Evolutionary conservation across 2,329 filamentous ascomycete species (phyloP), one percentile per base, ranked within the genome.

Genomic region (Penicillium sp.): DNA sequence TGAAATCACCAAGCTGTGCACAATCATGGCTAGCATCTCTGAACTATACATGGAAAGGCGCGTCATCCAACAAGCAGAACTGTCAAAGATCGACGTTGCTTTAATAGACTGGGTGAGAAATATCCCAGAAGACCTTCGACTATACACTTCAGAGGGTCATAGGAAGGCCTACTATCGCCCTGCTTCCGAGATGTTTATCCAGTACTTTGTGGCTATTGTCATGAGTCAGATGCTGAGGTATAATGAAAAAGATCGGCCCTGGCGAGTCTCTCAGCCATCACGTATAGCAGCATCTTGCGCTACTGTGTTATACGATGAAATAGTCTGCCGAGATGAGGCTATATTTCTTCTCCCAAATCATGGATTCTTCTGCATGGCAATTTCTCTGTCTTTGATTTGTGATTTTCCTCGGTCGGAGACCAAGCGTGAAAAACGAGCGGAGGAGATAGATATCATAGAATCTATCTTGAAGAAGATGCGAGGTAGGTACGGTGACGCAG

Each of bases 221-320:
- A 43, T 56, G 53, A 49, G 45, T 50, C 53, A 56, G 24, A 49
- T 56, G 45, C 20, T 56, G 20, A 30, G 24, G 47, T 33, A 30
- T 24, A 49, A 50, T 9, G 38, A 49, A 23, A 50, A 14, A 18
- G 46, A 50, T 6, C 42, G 53, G 23, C 45, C 30, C 12, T 43
- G 40, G 23, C 18, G 40, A 38, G 38, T 49, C 14, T 54, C 55
- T 53, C 11, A 47, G 35, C 21, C 21, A n/a, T 53, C 51, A 30
- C 49, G 40, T 16, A 14, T 57, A 43, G 51, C 51, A 21, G 51
- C 55, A 18, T 57, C 48, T 0, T 57, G 48, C 42, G 49, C 49
- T n/a, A 8, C 38, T 58, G 33, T 42, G 23, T 35, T 50, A 26
- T 58, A 58, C 46, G 56, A 55, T 30, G 46, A 55, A 11, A 58